These are phyloP conservation scores for Exophiala xenobiotica DNA, from an alignment of 2,329 filamentous ascomycete genomes.

Conservation along the genomic window DNA sequence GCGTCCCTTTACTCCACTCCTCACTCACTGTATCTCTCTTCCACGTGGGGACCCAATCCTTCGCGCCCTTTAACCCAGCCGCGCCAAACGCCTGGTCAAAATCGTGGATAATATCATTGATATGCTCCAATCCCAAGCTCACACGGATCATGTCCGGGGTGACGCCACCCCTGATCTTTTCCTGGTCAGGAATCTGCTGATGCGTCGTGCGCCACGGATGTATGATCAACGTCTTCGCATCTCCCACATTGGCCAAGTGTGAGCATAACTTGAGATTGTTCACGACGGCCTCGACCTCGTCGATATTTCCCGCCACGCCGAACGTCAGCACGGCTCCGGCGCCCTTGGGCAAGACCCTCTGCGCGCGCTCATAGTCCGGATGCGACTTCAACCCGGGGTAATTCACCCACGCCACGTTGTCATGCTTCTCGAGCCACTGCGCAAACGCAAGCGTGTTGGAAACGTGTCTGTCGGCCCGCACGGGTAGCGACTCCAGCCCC, in stretches of 20 bases:
- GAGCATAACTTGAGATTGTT: slow-evolving; percentile 93
- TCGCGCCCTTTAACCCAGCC: slow-evolving; percentile 8
- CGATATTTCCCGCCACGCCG: slow-evolving; percentile 82
- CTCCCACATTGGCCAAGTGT: slow-evolving; percentile 93
- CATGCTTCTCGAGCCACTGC: slow-evolving; percentile 76
- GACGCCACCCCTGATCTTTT: slow-evolving; percentile 72
- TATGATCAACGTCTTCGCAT: slow-evolving; percentile 84
- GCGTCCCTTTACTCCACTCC: slow-evolving; percentile 9
- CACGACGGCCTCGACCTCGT: slow-evolving; percentile 79
- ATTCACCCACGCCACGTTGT: slow-evolving; percentile 85
- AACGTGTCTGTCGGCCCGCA: slow-evolving; percentile 83
- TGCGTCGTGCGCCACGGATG: slow-evolving; percentile 89
- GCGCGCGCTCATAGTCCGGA: slow-evolving; percentile 72
- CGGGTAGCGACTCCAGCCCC: slow-evolving; percentile 81
- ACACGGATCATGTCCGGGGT: slow-evolving; percentile 85
- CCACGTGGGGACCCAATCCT: slow-evolving; percentile 13
- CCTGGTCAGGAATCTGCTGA: slow-evolving; percentile 76
- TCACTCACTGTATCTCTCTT: slow-evolving; percentile 6
- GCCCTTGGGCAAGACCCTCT: slow-evolving; percentile 80
- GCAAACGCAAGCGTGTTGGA: slow-evolving; percentile 80
- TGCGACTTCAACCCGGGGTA: slow-evolving; percentile 87
- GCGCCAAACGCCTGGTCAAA: slow-evolving; percentile 80
- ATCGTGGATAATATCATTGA: slow-evolving; percentile 88
- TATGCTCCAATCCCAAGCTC: slow-evolving; percentile 86
- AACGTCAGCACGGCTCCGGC: slow-evolving; percentile 93